phyloP scores from a whole-genome alignment of 768 basidiomycete genomes.

The Suillus brevipes region DNA sequence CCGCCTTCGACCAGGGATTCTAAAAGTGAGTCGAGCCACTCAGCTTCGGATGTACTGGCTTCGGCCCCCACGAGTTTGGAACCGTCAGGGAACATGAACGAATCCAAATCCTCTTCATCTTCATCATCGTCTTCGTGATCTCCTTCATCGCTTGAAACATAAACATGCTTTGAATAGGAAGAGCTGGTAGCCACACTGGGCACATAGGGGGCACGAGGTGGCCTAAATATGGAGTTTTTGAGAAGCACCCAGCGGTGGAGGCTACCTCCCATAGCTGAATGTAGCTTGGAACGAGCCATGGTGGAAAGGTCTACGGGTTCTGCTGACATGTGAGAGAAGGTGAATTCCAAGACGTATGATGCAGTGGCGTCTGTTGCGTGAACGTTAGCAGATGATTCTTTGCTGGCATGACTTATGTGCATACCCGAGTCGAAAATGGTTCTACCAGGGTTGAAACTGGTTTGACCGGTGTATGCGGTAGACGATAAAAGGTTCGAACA shows the following conservation, averaged over 20 bases:
- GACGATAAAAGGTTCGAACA: conserved; percentile 86
- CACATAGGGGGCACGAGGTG: conserved; percentile 44
- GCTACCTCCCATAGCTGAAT: conserved; percentile 58
- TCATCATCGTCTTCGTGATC: conserved; percentile 49
- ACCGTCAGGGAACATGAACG: conserved; percentile 82
- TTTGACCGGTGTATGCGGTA: conserved; percentile 76
- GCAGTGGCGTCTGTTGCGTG: conserved; percentile 21
- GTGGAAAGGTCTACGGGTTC: conserved; percentile 51
- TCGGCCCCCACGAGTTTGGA: conserved; percentile 48
- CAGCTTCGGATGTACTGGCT: conserved; percentile 59
- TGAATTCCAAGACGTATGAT: conserved; percentile 10
- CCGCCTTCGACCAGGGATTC: conserved; percentile 73
- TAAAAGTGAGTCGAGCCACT: conserved; percentile 81
- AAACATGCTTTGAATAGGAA: conserved; percentile 34
- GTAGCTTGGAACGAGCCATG: conserved; percentile 75
- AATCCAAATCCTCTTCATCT: conserved; percentile 47
- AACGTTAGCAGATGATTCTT: conserved; percentile 8
- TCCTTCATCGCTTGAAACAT: conserved; percentile 40
- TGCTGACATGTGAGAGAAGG: conserved; percentile 45
- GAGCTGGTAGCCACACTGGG: conserved; percentile 22
- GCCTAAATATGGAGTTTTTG: conserved; percentile 76
- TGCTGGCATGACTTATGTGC: not conserved
- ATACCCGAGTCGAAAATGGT: conserved; percentile 15
- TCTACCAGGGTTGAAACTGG: conserved; percentile 23
- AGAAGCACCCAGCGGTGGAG: conserved; percentile 86